A percentile compares a stretch with the other conserved stretches of the same genome.
Conservation (phyloP, 31 red algal genomes). For the Asparagopsis taxiformis region DNA sequence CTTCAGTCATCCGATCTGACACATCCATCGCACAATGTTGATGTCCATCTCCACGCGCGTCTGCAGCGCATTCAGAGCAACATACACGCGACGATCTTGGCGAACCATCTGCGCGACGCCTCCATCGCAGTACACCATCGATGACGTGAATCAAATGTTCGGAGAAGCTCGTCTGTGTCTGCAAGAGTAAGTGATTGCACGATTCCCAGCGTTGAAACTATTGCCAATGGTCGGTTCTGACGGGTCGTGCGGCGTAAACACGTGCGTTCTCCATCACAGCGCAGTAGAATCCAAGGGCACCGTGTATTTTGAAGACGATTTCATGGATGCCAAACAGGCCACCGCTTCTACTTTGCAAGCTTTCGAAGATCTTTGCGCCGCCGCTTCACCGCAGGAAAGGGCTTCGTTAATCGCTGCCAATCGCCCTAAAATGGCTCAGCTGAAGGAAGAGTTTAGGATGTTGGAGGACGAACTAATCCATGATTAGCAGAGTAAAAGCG, state of each 20-base stretch:
- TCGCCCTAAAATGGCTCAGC: conserved; percentile 68
- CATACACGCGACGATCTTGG: neutral
- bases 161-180: conserved; percentile 60
- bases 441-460: conserved; percentile 42
- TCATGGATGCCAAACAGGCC: conserved; percentile 61
- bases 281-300: conserved; percentile 59
- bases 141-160: conserved; percentile 60
- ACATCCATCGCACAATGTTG: no score
- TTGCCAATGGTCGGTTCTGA: neutral
- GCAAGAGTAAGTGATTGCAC: conserved; percentile 43
- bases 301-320: conserved; percentile 73
- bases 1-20: no score
- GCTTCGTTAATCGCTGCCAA: conserved; percentile 49
- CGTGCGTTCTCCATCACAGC: conserved; percentile 20
- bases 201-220: neutral
- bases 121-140: conserved; percentile 21
- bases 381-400: conserved; percentile 14
- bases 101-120: neutral
- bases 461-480: conserved; percentile 64
- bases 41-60: no score
- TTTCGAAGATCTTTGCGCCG: conserved; percentile 29
- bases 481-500: conserved; percentile 27
- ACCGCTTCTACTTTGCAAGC: conserved; percentile 40
- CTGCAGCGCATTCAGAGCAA: conserved; percentile 6
- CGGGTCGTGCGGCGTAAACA: no score